These are phyloP conservation scores for Nicotiana benthamiana DNA, from an alignment of 257 asterid genomes.

Conservation along the genomic window DNA sequence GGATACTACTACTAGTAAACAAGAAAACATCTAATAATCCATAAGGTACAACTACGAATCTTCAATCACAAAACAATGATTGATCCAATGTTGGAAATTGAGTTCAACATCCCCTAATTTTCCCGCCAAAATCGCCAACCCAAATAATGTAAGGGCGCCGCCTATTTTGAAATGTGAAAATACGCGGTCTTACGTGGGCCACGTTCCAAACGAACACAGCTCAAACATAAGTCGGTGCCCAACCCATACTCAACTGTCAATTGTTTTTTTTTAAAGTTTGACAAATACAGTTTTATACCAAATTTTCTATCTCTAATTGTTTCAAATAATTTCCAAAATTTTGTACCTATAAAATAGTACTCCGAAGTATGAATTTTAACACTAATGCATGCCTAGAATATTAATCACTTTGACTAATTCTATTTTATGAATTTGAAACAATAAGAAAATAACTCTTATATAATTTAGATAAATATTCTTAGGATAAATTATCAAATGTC, in stretches of 20 bases:
- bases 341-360: not conserved
- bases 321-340: not conserved
- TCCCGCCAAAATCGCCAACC: constrained; percentile 38
- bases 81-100: not conserved
- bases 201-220: not conserved
- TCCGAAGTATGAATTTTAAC: not conserved
- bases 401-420: no score
- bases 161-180: constrained; percentile 32
- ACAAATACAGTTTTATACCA: not conserved
- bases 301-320: no score
- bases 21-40: no score
- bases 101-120: not conserved
- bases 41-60: no score
- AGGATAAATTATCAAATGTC: no score
- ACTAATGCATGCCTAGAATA: no score
- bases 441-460: no score
- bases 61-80: not conserved
- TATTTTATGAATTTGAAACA: no score
- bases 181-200: constrained; percentile 38
- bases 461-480: no score
- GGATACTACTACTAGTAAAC: no score
- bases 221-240: constrained; percentile 43
- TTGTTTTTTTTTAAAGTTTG: not conserved
- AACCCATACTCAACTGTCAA: constrained; percentile 51
- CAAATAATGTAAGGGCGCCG: constrained; percentile 28